These are phyloP conservation scores for Cichorium intybus DNA, from an alignment of 140 eudicot species.

Conservation along the genomic window DNA sequence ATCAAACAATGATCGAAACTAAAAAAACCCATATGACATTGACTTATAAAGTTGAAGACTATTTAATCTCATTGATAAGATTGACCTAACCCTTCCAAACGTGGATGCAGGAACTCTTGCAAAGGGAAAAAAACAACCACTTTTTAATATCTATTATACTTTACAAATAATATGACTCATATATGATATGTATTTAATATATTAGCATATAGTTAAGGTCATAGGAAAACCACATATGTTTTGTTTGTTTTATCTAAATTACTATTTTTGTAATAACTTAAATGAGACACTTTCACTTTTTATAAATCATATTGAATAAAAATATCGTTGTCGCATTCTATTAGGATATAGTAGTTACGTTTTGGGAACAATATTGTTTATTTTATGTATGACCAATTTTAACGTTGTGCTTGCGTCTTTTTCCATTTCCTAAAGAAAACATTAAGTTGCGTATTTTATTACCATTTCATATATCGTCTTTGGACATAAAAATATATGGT, in stretches of 20 bases:
- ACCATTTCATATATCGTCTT: not conserved
- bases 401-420: conserved; percentile 9
- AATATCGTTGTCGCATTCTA: not conserved
- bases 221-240: too few species aligned
- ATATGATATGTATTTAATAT: too few species aligned
- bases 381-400: conserved; percentile 17
- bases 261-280: not conserved
- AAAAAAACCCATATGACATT: too few species aligned
- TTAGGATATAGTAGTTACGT: conserved; percentile 4
- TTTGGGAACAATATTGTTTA: not conserved
- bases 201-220: too few species aligned
- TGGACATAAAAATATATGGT: not conserved
- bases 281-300: not conserved
- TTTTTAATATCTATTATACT: too few species aligned
- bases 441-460: not conserved
- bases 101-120: conserved; percentile 25
- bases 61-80: not conserved
- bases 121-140: not conserved
- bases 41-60: not conserved
- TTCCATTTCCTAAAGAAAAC: not conserved
- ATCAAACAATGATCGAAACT: too few species aligned
- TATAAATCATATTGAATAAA: not conserved
- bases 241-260: not conserved
- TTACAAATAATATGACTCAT: too few species aligned
- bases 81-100: conserved; percentile 3